Base-by-base conservation (phyloP, 805 yeast species). In the Candida wancherniae region DNA sequence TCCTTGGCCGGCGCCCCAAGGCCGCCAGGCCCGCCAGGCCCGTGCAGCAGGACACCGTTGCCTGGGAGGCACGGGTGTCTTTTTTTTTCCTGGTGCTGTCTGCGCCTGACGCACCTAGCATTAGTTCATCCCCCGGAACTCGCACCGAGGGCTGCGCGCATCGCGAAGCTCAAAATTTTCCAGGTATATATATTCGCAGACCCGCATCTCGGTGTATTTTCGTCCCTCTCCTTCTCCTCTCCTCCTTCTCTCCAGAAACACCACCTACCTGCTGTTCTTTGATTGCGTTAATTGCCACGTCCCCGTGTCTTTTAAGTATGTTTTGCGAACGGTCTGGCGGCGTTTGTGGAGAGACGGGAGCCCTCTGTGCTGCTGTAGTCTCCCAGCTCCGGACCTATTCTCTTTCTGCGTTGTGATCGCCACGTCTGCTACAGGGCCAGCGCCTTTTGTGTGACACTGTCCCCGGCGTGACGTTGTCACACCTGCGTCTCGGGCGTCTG, bases 161-260 rank as follows among this genome's bases (percentile, higher is more conserved):
- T 31, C 33, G 19, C 22, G 7, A 1, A 3, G 10, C 24, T 2
- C 33, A 21, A 13, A 19, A 27, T 20, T 11, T n/a, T n/a, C 27
- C 26, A 24, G 37, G 36, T 37, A 38, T 37, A 35, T 31, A 37
- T 40, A 35, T 23, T 22, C 31, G 31, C 39, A 21, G 29, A 21
- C 29, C 33, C 31, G 22, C 33, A 28, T 34, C 29, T 14, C 24
- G n/a, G 28, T 18, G 28, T 32, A 22, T 33, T 30, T 28, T 29
- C 26, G 18, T 26, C 28, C 31, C 27, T 28, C 39, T 36, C 29
- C 39, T 29, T 33, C 51, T 49, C 57, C 37, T 36, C 41, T 33
- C 37, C 57, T 50, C 57, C 51, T 58, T 58, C 65, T 63, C 65
- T 59, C 61, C 59, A 55, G 41, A 43, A 36, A 37, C 42, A 44